A percentile compares a stretch with the other conserved stretches of the same genome.
These are phyloP conservation scores for Cichorium intybus DNA, from an alignment of 140 eudicot genomes.

Conservation along the genomic window DNA sequence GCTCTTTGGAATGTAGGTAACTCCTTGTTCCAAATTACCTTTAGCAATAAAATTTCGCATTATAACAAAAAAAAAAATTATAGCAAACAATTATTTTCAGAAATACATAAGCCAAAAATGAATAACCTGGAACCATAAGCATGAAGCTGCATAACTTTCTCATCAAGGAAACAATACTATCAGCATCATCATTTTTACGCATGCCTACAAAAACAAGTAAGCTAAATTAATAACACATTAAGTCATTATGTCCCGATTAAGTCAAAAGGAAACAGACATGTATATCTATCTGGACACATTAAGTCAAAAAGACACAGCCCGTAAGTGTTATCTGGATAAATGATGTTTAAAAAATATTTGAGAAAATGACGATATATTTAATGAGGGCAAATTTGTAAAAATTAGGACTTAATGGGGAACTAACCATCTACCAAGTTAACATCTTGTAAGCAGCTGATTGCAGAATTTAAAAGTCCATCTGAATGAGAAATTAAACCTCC, in stretches of 20 bases:
- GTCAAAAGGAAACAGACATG: too few species aligned
- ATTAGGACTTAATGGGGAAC: slow-evolving; percentile 9
- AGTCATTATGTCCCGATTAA: too few species aligned
- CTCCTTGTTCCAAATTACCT: slow-evolving; percentile 68
- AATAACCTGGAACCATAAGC: slow-evolving; percentile 70
- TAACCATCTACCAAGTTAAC: slow-evolving; percentile 50
- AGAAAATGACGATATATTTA: too few species aligned
- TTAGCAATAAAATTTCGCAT: slow-evolving; percentile 10
- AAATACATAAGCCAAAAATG: background rate
- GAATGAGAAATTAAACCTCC: slow-evolving; percentile 72
- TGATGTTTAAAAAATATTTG: too few species aligned
- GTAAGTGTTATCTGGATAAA: background rate
- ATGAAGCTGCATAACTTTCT: slow-evolving; percentile 70
- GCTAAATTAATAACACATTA: background rate
- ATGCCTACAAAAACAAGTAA: slow-evolving; percentile 35
- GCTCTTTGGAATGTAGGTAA: slow-evolving; percentile 45
- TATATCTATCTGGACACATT: too few species aligned
- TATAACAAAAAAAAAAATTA: background rate
- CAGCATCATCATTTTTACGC: slow-evolving; percentile 41
- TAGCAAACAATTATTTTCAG: background rate
- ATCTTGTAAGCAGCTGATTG: slow-evolving; percentile 55
- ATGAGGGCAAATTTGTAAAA: background rate
- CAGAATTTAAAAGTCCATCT: slow-evolving; percentile 79
- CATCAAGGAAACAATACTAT: slow-evolving; percentile 39
- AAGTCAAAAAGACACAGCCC: too few species aligned